phyloP scores from a whole-genome alignment of 2,329 filamentous ascomycete species.

The Fonsecaea multimorphosa region DNA sequence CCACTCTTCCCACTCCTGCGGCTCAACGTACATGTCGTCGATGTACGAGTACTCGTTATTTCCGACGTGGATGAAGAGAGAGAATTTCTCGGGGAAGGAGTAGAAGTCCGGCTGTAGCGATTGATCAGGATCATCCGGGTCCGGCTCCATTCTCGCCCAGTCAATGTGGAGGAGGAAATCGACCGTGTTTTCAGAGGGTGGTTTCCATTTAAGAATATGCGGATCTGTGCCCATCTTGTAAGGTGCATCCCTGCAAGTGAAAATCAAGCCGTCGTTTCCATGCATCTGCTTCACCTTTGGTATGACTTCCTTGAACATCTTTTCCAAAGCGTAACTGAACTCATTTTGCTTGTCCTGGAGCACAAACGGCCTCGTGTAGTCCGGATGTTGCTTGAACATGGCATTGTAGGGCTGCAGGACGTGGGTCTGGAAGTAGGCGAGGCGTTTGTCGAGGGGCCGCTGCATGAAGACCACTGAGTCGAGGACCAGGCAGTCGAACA shows the following conservation, averaged over 20 bases:
- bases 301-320: constrained; percentile 89
- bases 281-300: constrained; percentile 75
- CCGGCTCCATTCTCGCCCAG: constrained; percentile 75
- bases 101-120: constrained; percentile 78
- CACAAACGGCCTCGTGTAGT: constrained; percentile 74
- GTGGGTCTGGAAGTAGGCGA: constrained; percentile 82
- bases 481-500: constrained; percentile 90
- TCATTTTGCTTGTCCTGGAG: constrained; percentile 90
- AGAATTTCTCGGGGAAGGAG: constrained; percentile 69
- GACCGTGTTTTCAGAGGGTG: constrained; percentile 90
- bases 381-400: constrained; percentile 74
- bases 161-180: constrained; percentile 83
- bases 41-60: constrained; percentile 72
- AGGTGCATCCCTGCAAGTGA: constrained; percentile 86
- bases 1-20: constrained; percentile 81
- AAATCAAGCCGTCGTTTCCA: constrained; percentile 95
- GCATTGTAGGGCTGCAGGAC: constrained; percentile 79
- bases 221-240: constrained; percentile 91
- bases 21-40: constrained; percentile 70
- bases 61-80: constrained; percentile 70
- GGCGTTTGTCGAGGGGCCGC: constrained; percentile 82
- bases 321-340: constrained; percentile 83
- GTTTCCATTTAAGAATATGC: constrained; percentile 98
- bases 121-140: constrained; percentile 70
- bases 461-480: constrained; percentile 78